A percentile compares a stretch with the other conserved stretches of the same genome.
phyloP scores from a whole-genome alignment of 2,329 filamentous ascomycete genomes.

The Claviceps africana region DNA sequence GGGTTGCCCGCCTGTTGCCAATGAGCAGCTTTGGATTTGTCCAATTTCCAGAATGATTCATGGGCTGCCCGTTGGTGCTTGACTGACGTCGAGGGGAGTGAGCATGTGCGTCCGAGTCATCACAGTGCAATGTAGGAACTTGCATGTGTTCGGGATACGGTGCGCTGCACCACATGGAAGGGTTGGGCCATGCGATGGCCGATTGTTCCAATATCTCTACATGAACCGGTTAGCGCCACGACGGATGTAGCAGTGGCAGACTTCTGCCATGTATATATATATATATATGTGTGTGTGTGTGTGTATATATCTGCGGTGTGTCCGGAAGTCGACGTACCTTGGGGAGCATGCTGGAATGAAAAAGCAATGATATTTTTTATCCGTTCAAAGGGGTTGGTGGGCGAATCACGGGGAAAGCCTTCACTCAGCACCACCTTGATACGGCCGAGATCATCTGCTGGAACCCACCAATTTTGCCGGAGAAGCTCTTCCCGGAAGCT shows the following conservation, averaged over 20 bases:
- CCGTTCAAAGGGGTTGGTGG: slow-evolving; percentile 43
- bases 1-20: slow-evolving; percentile 5
- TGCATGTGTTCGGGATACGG: slow-evolving; percentile 27
- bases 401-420: slow-evolving; percentile 45
- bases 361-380: slow-evolving; percentile 64
- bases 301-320: neutral
- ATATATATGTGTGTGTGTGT: no score
- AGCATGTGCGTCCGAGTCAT: slow-evolving; percentile 42
- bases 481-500: slow-evolving; percentile 55
- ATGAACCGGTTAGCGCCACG: neutral
- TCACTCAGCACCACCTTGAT: slow-evolving; percentile 68
- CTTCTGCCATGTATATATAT: neutral
- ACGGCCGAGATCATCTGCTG: slow-evolving; percentile 55
- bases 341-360: slow-evolving; percentile 72
- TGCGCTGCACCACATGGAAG: slow-evolving; percentile 49
- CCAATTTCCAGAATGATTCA: neutral
- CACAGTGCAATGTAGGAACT: slow-evolving; percentile 26
- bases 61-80: neutral
- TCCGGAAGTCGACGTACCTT: slow-evolving; percentile 36
- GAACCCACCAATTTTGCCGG: slow-evolving; percentile 56
- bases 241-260: neutral
- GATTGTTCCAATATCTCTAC: slow-evolving; percentile 56
- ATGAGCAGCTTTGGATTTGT: neutral
- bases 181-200: slow-evolving; percentile 69
- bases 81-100: slow-evolving; percentile 42